phyloP scores from a whole-genome alignment of 345 rosid genomes.

The Rhodomyrtus tomentosa region DNA sequence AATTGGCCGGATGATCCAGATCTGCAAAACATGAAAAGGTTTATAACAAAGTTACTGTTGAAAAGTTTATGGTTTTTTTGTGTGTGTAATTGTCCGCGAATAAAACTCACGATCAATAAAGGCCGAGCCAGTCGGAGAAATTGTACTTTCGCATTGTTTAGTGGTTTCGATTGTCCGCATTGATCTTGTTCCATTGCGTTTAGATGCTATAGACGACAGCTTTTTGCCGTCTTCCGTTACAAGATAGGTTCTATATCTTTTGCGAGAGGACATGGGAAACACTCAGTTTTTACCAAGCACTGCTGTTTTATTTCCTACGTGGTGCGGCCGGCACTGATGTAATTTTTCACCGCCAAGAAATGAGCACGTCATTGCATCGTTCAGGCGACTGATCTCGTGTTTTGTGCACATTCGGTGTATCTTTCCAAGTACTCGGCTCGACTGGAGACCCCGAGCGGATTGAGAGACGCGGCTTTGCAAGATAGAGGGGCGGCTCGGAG shows the following conservation, averaged over 20 bases:
- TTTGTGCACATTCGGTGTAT: not conserved
- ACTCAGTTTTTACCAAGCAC: too few relatives aligned
- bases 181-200: not conserved
- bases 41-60: too few relatives aligned
- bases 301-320: too few relatives aligned
- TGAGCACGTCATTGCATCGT: not conserved
- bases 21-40: too few relatives aligned
- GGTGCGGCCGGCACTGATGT: too few relatives aligned
- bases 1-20: too few relatives aligned
- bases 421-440: not conserved
- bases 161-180: not conserved
- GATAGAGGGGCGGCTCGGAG: not conserved
- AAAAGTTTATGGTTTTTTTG: too few relatives aligned
- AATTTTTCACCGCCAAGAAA: not conserved
- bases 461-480: not conserved
- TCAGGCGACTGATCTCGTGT: not conserved
- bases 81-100: too few relatives aligned
- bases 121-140: not conserved
- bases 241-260: not conserved
- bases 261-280: not conserved
- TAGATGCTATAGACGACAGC: not conserved
- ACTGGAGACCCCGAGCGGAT: not conserved
- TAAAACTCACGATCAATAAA: not conserved
- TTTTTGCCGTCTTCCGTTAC: not conserved
- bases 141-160: not conserved